Evolutionary conservation across 192 early-diverging fungal species (phyloP).

Genomic region (Dissophora ornata): DNA sequence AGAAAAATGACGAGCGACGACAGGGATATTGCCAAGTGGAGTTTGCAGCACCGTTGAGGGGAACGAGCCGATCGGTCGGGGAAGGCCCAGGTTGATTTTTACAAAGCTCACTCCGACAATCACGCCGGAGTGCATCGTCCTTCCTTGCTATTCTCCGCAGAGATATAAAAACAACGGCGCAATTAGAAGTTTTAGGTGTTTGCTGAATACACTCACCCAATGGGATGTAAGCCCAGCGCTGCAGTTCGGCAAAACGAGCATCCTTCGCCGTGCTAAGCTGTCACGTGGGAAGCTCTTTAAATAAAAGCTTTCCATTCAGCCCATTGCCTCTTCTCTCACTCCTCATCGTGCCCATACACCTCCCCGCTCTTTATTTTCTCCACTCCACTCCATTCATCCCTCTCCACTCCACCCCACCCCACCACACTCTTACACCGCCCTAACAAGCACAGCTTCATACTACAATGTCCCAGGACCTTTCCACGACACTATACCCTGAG

Average conservation of each 20-base stretch:
- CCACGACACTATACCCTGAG: constrained; percentile 8
- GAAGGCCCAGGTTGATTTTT: neutral
- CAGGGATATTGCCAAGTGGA: too few relatives aligned
- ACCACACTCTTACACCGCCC: neutral
- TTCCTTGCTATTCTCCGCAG: too few relatives aligned
- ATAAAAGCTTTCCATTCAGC: neutral
- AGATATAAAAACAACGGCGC: too few relatives aligned
- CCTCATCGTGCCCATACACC: neutral
- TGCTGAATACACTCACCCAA: too few relatives aligned
- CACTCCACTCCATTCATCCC: constrained; percentile 2
- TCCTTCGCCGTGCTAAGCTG: neutral
- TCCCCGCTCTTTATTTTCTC: too few relatives aligned
- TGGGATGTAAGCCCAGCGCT: constrained; percentile 9
- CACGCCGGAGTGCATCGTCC: too few relatives aligned
- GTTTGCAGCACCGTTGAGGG: too few relatives aligned
- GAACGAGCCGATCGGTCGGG: neutral
- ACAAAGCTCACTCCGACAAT: too few relatives aligned
- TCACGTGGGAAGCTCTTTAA: constrained; percentile 16
- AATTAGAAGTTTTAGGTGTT: too few relatives aligned
- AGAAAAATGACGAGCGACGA: neutral
- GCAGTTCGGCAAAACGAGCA: constrained; percentile 30
- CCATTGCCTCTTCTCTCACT: neutral
- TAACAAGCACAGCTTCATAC: too few relatives aligned
- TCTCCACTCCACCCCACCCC: neutral
- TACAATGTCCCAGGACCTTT: constrained; percentile 24